Base-by-base conservation (phyloP, 169 alveolate genomes). In the Theileria annulata region DNA sequence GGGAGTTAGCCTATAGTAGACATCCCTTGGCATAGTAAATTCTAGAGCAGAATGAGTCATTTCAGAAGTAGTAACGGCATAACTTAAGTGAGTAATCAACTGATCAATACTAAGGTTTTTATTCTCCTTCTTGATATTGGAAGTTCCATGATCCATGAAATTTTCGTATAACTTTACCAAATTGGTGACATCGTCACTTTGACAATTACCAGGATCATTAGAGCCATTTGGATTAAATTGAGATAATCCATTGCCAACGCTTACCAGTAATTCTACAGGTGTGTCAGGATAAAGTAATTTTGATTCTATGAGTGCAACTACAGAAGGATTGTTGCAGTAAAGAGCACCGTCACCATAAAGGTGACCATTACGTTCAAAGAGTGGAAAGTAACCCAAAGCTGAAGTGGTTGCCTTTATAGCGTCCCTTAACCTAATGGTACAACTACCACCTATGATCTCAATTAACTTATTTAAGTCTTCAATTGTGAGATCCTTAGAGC, bases 361-460 rank as follows among this genome's bases (percentile, higher is more conserved):
- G 48, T 86, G 84, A 2, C 91, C 91, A 59, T 92, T 94, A 17
- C 90, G 74, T 49, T 81, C 78, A 68, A 92, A 69, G 42, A 88
- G 88, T 48, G 93, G 87, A 80, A 94, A 94, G 73, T 87, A 94
- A 9, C 91, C 93, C 0, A 95, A 95, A 13, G 97, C 97, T 15
- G 97, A 96, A 1, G 97, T 92, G 25, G 97, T 92, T 10, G 96
- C 93, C 17, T 96, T 71, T 58, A 94, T 31, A 4, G 94, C 97
- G 48, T 84, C 90, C 28, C 85, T 51, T 25, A 73, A 31, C 25
- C 30, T 31, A 1, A 84, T 69, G 27, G 75, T 71, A 37, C 75
- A 84, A 21, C 81, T 27, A 13, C 90, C 90, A 25, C 73, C 75
- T 28, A 30, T 33, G 21, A 54, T 9, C 69, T 21, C 21, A 6